Evolutionary conservation across 169 alveolate species (phyloP).

Genomic region (Eimeria falciformis): DNA sequence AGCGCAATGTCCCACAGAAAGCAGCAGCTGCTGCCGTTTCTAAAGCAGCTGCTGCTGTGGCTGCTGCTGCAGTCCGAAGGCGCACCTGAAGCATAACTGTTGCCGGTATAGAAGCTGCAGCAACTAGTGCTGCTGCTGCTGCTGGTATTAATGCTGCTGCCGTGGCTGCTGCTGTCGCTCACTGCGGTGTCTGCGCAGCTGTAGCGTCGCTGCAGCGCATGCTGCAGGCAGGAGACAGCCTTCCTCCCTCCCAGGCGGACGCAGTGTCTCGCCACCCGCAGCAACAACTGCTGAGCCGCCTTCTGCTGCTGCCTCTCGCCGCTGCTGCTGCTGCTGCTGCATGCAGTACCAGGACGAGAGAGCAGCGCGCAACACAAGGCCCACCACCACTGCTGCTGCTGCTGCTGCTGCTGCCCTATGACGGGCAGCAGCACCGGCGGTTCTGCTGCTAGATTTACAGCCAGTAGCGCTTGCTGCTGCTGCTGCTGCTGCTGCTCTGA

Average conservation of each 20-base stretch:
- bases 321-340: conserved; percentile 25
- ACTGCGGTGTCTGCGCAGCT: conserved; percentile 33
- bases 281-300: conserved; percentile 46
- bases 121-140: conserved; percentile 18
- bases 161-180: not conserved
- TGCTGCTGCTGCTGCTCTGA: conserved; percentile 55
- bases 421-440: conserved; percentile 65
- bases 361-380: not conserved
- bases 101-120: not conserved
- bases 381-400: conserved; percentile 65
- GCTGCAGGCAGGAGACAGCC: conserved; percentile 19
- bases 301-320: conserved; percentile 2
- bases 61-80: not conserved
- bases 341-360: not conserved
- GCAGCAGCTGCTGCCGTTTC: conserved; percentile 28
- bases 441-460: conserved; percentile 53
- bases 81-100: too few relatives aligned
- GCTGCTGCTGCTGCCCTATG: conserved; percentile 42
- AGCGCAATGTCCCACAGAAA: conserved; percentile 2
- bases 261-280: conserved; percentile 52
- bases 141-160: conserved; percentile 50
- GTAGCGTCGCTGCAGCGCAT: conserved; percentile 58
- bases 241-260: not conserved
- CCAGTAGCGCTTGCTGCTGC: conserved; percentile 28
- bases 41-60: conserved; percentile 46